phyloP scores from a whole-genome alignment of 306 rosid genomes.

The Phaseolus lunatus region DNA sequence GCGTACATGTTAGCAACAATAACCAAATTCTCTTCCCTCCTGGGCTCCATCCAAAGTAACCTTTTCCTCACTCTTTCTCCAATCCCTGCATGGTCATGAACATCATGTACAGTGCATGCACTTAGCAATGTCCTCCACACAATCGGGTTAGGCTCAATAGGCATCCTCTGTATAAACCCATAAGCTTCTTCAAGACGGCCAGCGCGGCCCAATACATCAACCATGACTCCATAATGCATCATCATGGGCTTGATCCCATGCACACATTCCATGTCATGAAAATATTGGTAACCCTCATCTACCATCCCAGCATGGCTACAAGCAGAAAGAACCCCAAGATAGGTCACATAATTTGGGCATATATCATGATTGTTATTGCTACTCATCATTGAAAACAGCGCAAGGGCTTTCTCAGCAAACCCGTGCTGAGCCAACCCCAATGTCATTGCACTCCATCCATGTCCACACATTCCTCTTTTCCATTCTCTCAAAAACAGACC shows the following conservation, averaged over 20 bases:
- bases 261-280: slow-evolving; percentile 66
- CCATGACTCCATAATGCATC: slow-evolving; percentile 87
- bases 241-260: slow-evolving; percentile 75
- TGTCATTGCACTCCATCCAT: slow-evolving; percentile 96
- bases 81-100: slow-evolving; percentile 56
- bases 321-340: slow-evolving; percentile 86
- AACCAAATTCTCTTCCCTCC: slow-evolving; percentile 77
- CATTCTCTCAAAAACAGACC: slow-evolving; percentile 64
- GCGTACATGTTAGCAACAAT: slow-evolving; percentile 88
- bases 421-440: slow-evolving; percentile 91
- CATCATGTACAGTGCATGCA: slow-evolving; percentile 67
- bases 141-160: slow-evolving; percentile 68
- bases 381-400: slow-evolving; percentile 59
- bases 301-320: slow-evolving; percentile 91
- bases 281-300: slow-evolving; percentile 66
- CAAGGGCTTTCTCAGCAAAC: slow-evolving; percentile 74
- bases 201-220: slow-evolving; percentile 82
- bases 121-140: slow-evolving; percentile 87
- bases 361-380: slow-evolving; percentile 39
- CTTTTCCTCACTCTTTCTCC: slow-evolving; percentile 67
- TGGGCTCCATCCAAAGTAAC: slow-evolving; percentile 80
- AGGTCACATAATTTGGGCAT: slow-evolving; percentile 77
- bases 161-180: slow-evolving; percentile 66
- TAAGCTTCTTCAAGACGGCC: slow-evolving; percentile 77
- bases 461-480: slow-evolving; percentile 84